These are phyloP conservation scores for Pterula multifida DNA, from an alignment of 1,284 basidiomycete species.

Conservation along the genomic window DNA sequence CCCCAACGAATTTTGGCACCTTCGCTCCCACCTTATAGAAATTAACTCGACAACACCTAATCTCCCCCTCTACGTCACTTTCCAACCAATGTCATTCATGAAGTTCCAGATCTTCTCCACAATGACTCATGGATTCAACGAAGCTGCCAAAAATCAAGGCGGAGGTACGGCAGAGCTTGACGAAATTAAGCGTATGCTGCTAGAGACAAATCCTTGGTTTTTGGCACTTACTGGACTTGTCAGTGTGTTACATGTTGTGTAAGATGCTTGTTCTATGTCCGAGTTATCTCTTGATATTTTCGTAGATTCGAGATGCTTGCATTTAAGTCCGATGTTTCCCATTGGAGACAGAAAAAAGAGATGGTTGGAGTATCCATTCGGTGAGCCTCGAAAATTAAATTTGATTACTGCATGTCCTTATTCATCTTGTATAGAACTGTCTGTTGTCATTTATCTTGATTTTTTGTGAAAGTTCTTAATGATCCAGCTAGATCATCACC, in stretches of 20 bases:
- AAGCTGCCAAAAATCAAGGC: slow-evolving; percentile 67
- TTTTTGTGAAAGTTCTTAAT: slow-evolving; percentile 6
- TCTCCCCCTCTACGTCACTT: slow-evolving; percentile 71
- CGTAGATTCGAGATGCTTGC: slow-evolving; percentile 85
- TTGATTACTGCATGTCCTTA: neutral
- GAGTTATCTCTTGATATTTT: slow-evolving; percentile 6
- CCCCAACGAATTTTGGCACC: slow-evolving; percentile 92
- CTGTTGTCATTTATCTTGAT: slow-evolving; percentile 29
- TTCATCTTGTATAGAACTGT: slow-evolving; percentile 2
- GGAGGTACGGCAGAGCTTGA: slow-evolving; percentile 67
- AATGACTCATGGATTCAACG: slow-evolving; percentile 74
- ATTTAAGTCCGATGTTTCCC: slow-evolving; percentile 87
- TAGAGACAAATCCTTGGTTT: slow-evolving; percentile 92
- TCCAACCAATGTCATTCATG: slow-evolving; percentile 77
- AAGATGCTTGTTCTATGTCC: slow-evolving; percentile 20
- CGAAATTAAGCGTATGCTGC: slow-evolving; percentile 86
- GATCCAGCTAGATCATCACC: slow-evolving; percentile 58
- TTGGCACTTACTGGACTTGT: slow-evolving; percentile 74
- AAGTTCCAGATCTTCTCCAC: slow-evolving; percentile 80
- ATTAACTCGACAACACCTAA: slow-evolving; percentile 67
- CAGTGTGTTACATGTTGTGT: slow-evolving; percentile 80
- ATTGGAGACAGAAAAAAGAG: slow-evolving; percentile 90
- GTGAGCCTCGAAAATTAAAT: slow-evolving; percentile 25
- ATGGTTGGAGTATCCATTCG: slow-evolving; percentile 76
- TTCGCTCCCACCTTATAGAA: slow-evolving; percentile 68